phyloP scores from a whole-genome alignment of 1,139 yeast species.

The Blastobotrys capitulatus region DNA sequence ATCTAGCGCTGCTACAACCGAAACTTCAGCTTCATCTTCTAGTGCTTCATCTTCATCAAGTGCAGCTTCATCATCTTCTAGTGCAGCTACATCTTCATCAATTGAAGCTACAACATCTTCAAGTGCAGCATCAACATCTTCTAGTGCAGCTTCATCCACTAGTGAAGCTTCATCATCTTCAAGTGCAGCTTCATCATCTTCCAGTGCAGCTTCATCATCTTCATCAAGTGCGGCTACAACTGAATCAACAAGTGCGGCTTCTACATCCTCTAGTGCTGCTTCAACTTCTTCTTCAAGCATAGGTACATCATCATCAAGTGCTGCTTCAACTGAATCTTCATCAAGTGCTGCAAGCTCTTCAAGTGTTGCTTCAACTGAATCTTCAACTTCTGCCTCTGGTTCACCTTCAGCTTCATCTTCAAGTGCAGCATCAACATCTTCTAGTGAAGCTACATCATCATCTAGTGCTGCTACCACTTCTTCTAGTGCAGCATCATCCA shows the following conservation, averaged over 20 bases:
- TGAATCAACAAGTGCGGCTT: conserved; percentile 4
- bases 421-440: not conserved
- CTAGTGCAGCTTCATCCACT: not conserved
- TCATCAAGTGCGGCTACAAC: conserved; percentile 1
- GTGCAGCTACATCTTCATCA: too few species aligned
- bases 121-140: too few species aligned
- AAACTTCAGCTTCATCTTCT: not conserved
- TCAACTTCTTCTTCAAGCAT: conserved; percentile 4
- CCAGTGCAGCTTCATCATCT: not conserved
- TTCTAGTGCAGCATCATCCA: not conserved
- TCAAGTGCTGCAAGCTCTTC: not conserved
- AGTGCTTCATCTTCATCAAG: conserved; percentile 1
- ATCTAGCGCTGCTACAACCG: conserved; percentile 12
- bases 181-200: not conserved
- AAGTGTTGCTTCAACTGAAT: too few species aligned
- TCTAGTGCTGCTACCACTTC: conserved; percentile 2
- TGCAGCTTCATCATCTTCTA: not conserved
- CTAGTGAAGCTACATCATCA: not conserved
- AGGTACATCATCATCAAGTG: too few species aligned
- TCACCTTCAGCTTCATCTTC: not conserved
- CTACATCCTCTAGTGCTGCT: conserved; percentile 10
- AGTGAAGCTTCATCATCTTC: not conserved
- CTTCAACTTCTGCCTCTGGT: not conserved
- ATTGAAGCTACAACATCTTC: not conserved
- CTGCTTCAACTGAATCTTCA: too few species aligned